Percentiles rank a stretch among this genome's conserved stretches.
Conservation (phyloP, 805 yeast species). For the Isabelozyma pseudorhagii region DNA sequence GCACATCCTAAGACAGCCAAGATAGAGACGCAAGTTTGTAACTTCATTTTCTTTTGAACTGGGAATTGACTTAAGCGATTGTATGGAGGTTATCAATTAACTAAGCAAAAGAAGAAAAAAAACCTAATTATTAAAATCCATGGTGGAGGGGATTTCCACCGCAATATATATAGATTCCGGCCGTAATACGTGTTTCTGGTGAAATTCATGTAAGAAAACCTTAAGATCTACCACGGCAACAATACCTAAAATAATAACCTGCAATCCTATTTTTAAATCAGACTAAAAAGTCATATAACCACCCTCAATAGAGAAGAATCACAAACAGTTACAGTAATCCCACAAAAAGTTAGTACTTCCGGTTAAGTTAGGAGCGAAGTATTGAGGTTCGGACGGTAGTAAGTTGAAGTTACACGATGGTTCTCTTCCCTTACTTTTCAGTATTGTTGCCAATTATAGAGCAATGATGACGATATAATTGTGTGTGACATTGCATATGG, state of each 20-base stretch:
- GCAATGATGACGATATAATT: too few relatives aligned
- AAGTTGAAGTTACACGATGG: too few relatives aligned
- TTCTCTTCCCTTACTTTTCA: too few relatives aligned
- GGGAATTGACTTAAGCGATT: neutral
- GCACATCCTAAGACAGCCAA: conserved; percentile 8
- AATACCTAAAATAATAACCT: neutral
- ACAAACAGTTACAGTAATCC: neutral
- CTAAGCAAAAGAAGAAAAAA: too few relatives aligned
- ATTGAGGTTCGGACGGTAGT: too few relatives aligned
- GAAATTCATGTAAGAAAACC: neutral
- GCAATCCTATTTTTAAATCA: neutral
- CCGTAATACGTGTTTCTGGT: neutral
- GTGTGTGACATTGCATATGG: too few relatives aligned
- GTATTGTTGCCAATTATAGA: too few relatives aligned
- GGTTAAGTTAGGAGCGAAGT: too few relatives aligned
- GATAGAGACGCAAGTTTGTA: conserved; percentile 8
- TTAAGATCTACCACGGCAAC: neutral
- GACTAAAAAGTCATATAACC: neutral
- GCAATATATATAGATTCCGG: neutral
- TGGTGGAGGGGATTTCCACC: neutral
- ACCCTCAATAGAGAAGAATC: neutral
- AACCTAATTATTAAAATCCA: too few relatives aligned
- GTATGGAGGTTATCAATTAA: neutral
- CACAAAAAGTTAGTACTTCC: neutral
- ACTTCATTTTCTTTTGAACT: conserved; percentile 4